Percentiles rank a stretch among this genome's conserved stretches.
Conservation (phyloP, 345 rosid species). For the Dimocarpus longan region DNA sequence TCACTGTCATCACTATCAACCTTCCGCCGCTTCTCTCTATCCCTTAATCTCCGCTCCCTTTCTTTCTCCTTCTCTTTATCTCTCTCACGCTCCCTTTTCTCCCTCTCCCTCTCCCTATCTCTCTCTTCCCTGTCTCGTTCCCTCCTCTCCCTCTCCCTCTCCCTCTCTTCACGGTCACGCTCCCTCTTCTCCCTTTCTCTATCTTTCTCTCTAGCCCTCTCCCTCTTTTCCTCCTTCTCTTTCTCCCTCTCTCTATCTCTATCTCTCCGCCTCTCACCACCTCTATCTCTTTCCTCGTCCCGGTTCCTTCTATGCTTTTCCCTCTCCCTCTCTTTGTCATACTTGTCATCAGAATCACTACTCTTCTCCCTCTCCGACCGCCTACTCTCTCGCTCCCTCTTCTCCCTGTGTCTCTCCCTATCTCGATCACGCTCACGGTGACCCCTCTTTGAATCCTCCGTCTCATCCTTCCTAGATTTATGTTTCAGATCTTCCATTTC, state of each 20-base stretch:
- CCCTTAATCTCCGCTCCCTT: slow-evolving; percentile 59
- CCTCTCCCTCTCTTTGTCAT: slow-evolving; percentile 40
- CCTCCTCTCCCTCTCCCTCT: slow-evolving; percentile 42
- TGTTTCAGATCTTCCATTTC: slow-evolving; percentile 47
- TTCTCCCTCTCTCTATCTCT: slow-evolving; percentile 33
- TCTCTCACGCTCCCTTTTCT: slow-evolving; percentile 2
- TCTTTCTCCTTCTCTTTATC: slow-evolving; percentile 32
- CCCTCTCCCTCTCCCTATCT: slow-evolving; percentile 17
- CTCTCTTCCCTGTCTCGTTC: slow-evolving; percentile 36
- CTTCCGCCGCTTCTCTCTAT: slow-evolving; percentile 62
- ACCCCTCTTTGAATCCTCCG: slow-evolving; percentile 53
- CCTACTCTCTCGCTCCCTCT: slow-evolving; percentile 41
- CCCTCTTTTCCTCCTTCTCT: slow-evolving; percentile 30
- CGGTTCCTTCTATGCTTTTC: slow-evolving; percentile 37
- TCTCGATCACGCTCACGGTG: slow-evolving; percentile 51
- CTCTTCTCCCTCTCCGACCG: slow-evolving; percentile 56
- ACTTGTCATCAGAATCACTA: slow-evolving; percentile 47
- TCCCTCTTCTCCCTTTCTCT: slow-evolving; percentile 33
- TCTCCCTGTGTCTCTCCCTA: slow-evolving; percentile 56
- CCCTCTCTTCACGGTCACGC: slow-evolving; percentile 32
- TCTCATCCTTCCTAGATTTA: slow-evolving; percentile 51
- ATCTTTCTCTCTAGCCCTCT: slow-evolving; percentile 35
- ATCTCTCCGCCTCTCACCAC: slow-evolving; percentile 20
- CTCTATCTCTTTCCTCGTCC: slow-evolving; percentile 36
- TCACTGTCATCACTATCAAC: slow-evolving; percentile 60